Conservation (phyloP, 306 rosid species). For the Vigna hirtella region DNA sequence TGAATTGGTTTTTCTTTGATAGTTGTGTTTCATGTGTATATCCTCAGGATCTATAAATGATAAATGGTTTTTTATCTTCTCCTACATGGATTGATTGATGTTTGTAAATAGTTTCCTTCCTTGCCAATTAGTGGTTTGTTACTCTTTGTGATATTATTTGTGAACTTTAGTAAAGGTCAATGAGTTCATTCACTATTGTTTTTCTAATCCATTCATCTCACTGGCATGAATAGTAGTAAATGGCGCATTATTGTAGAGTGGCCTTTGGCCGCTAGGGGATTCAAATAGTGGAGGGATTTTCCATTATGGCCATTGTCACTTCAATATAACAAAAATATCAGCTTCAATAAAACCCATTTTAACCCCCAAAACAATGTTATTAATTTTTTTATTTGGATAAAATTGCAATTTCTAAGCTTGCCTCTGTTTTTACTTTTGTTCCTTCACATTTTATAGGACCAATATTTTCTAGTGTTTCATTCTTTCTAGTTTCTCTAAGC, state of each 20-base stretch:
- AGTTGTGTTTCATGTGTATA: slow-evolving; percentile 30
- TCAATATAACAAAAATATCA: neutral
- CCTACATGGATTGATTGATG: neutral
- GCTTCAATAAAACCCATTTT: neutral
- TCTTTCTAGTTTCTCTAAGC: neutral
- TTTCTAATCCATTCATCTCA: neutral
- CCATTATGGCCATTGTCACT: neutral
- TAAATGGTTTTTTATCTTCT: neutral
- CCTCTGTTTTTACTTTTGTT: neutral
- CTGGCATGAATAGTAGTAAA: slow-evolving; percentile 9
- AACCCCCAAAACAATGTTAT: neutral
- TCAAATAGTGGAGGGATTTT: neutral
- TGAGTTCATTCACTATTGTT: neutral
- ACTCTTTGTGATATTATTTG: slow-evolving; percentile 14
- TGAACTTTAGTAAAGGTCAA: slow-evolving; percentile 9
- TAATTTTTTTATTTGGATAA: neutral
- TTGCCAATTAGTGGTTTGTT: neutral
- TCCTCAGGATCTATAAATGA: neutral
- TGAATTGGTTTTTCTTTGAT: slow-evolving; percentile 37
- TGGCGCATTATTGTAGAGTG: neutral
- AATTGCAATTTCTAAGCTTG: neutral
- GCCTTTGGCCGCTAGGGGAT: neutral
- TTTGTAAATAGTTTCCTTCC: neutral
- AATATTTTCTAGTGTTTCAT: neutral
- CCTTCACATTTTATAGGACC: neutral